These are phyloP conservation scores for Prototheca wickerhamii DNA, from an alignment of 163 green algal genomes.

Conservation along the genomic window DNA sequence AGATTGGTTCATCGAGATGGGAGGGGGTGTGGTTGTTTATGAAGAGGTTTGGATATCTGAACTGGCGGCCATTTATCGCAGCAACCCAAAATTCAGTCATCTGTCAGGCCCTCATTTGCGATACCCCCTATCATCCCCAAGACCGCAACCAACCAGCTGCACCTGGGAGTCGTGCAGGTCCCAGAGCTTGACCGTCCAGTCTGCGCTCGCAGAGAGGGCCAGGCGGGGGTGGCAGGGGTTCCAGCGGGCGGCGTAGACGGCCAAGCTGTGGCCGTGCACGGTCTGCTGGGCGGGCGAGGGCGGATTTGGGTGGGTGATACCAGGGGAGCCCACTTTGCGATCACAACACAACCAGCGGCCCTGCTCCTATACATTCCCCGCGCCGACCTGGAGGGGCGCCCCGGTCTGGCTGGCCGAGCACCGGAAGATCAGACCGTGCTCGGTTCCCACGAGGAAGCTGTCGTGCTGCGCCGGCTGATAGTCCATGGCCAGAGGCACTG, in stretches of 20 bases:
- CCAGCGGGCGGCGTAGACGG: conserved; percentile 79
- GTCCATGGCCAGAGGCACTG: conserved; percentile 21
- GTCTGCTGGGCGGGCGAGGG: conserved; percentile 6
- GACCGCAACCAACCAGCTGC: not conserved
- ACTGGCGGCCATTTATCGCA: conserved; percentile 9
- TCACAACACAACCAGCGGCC: not conserved
- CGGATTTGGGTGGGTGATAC: no score
- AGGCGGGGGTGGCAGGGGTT: conserved; percentile 59
- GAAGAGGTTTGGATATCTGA: no score
- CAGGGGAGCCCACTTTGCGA: not conserved
- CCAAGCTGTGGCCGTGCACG: conserved; percentile 52
- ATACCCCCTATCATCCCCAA: not conserved
- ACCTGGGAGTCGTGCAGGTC: conserved; percentile 25
- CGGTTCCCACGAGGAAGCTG: conserved; percentile 82
- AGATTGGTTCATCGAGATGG: no score
- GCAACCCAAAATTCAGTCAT: not conserved
- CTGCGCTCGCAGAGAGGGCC: conserved; percentile 76
- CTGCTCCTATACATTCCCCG: not conserved
- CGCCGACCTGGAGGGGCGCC: conserved; percentile 62
- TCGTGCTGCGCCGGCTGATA: conserved; percentile 33
- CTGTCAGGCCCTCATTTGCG: not conserved
- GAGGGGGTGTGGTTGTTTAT: no score
- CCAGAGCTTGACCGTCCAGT: conserved; percentile 91
- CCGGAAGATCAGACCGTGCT: conserved; percentile 78
- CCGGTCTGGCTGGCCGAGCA: conserved; percentile 72